Evolutionary conservation across 257 asterid genomes (phyloP).

Genomic region (Ajuga chamaepitys): DNA sequence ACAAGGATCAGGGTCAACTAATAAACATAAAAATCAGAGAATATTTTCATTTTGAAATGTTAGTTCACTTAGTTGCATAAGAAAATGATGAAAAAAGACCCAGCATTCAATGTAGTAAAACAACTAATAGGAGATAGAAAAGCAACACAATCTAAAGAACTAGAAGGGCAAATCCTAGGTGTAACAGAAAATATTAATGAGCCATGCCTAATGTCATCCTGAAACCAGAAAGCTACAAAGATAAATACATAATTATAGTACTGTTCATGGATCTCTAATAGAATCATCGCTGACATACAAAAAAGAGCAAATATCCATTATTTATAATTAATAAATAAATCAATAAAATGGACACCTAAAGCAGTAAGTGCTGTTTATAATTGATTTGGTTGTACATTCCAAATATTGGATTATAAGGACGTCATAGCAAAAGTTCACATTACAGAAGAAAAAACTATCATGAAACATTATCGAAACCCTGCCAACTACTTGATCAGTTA

Average conservation of each 20-base stretch:
- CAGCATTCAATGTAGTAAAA: background rate
- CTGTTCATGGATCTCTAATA: background rate
- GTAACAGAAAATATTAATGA: background rate
- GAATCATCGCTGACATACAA: background rate
- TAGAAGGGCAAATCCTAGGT: background rate
- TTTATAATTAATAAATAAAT: too few relatives aligned
- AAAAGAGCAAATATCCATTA: background rate
- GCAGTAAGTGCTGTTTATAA: background rate
- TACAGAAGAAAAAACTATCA: background rate
- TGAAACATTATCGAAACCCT: background rate
- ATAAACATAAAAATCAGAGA: background rate
- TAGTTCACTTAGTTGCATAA: background rate
- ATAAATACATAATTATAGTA: background rate
- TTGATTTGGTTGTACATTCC: background rate
- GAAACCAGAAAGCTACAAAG: background rate
- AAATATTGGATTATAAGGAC: background rate
- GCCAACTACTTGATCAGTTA: conserved; percentile 9
- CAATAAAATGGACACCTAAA: background rate
- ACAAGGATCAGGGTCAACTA: background rate
- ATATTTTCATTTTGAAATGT: background rate
- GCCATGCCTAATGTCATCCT: background rate
- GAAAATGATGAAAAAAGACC: background rate
- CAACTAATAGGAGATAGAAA: background rate
- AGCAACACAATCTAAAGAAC: background rate
- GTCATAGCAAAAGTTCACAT: background rate